A percentile compares a stretch with the other conserved stretches of the same genome.
These are phyloP conservation scores for Podaxis sp. DNA, from an alignment of 768 basidiomycete genomes.

Conservation along the genomic window DNA sequence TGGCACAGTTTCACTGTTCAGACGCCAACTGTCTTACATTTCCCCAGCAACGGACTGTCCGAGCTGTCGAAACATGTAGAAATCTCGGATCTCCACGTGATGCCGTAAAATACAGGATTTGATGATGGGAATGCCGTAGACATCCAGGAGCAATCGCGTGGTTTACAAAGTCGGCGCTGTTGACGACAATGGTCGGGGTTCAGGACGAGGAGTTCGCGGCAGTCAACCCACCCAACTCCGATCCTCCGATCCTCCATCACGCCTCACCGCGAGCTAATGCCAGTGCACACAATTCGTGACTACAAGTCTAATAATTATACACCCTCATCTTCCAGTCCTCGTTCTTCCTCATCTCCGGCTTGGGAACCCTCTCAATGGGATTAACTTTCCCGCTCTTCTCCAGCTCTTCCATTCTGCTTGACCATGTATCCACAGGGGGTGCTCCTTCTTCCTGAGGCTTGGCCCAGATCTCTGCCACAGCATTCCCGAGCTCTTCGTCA, in stretches of 20 bases:
- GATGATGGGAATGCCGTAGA: background rate
- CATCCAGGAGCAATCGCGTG: too few species aligned
- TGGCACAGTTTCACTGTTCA: background rate
- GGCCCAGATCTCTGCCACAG: slow-evolving; percentile 67
- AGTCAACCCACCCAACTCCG: background rate
- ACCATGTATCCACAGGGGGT: slow-evolving; percentile 40
- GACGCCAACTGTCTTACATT: background rate
- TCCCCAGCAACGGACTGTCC: background rate
- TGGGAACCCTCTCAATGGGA: slow-evolving; percentile 48
- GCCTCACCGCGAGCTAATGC: too few species aligned
- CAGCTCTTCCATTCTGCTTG: slow-evolving; percentile 47
- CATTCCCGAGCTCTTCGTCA: slow-evolving; percentile 47
- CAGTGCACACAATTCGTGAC: background rate
- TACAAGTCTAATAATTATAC: slow-evolving; percentile 23
- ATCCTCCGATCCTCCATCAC: background rate
- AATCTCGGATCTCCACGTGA: background rate
- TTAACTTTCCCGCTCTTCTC: slow-evolving; percentile 44
- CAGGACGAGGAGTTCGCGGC: background rate
- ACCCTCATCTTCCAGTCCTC: slow-evolving; percentile 41
- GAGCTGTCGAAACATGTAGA: background rate
- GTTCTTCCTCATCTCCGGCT: slow-evolving; percentile 36
- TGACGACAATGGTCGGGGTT: background rate
- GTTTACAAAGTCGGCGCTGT: too few species aligned
- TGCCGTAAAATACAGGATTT: background rate
- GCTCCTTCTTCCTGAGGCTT: slow-evolving; percentile 27